These are phyloP conservation scores for Xylaria palmicola DNA, from an alignment of 495 filamentous ascomycete species.

Conservation along the genomic window DNA sequence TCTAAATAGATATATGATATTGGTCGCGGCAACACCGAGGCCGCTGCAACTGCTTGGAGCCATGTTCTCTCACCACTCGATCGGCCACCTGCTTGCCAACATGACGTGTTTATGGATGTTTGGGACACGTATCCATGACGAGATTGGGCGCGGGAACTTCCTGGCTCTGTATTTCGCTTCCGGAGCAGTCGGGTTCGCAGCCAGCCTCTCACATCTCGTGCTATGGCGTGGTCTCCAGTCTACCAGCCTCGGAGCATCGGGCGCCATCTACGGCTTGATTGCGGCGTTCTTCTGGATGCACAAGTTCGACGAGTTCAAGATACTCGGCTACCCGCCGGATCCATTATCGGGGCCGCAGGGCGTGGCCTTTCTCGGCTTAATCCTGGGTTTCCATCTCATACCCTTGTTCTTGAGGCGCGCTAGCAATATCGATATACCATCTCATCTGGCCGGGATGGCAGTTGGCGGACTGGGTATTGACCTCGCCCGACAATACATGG, in stretches of 20 bases:
- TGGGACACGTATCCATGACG: constrained; percentile 67
- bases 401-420: constrained; percentile 33
- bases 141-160: constrained; percentile 83
- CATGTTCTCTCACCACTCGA: constrained; percentile 74
- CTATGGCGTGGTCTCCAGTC: constrained; percentile 37
- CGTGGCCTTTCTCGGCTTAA: constrained; percentile 45
- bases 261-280: constrained; percentile 65
- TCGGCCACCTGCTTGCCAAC: constrained; percentile 68
- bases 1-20: constrained; percentile 77
- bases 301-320: constrained; percentile 47
- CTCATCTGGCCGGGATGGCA: constrained; percentile 70
- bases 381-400: constrained; percentile 48
- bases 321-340: constrained; percentile 52
- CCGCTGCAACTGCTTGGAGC: constrained; percentile 65
- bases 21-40: constrained; percentile 66
- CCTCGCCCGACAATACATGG: constrained; percentile 23
- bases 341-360: constrained; percentile 52
- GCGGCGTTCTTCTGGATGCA: constrained; percentile 70
- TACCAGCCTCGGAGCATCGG: constrained; percentile 69
- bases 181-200: constrained; percentile 65
- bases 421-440: constrained; percentile 59
- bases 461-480: constrained; percentile 47
- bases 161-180: constrained; percentile 71
- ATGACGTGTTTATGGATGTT: constrained; percentile 59
- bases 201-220: constrained; percentile 60